A percentile compares a stretch with the other conserved stretches of the same genome.
Conservation (phyloP, 2,329 filamentous ascomycete species). For the Aspergillus latus region DNA sequence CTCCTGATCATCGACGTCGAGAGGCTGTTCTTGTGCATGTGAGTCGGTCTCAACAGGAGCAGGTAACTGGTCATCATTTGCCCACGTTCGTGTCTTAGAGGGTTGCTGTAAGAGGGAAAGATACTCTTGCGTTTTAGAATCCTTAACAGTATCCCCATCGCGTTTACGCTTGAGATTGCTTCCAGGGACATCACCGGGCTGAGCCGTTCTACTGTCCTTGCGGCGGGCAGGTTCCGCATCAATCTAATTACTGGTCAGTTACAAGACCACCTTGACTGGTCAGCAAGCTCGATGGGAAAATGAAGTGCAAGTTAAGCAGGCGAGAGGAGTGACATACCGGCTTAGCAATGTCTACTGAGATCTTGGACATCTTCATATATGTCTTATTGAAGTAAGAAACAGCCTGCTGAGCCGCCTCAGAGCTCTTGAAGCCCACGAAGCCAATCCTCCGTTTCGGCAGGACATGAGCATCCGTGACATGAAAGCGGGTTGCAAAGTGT, state of each 20-base stretch:
- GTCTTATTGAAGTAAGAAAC: conserved; percentile 94
- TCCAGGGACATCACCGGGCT: conserved; percentile 24
- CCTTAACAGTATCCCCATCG: conserved; percentile 59
- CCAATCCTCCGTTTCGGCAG: conserved; percentile 88
- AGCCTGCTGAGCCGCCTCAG: conserved; percentile 75
- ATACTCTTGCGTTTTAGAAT: conserved; percentile 84
- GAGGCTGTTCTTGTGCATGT: conserved; percentile 23
- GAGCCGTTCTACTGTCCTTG: conserved; percentile 26
- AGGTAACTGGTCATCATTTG: conserved; percentile 52
- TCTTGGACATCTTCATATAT: conserved; percentile 94
- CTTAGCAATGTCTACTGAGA: conserved; percentile 82
- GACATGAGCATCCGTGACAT: conserved; percentile 89
- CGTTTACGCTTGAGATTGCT: conserved; percentile 44
- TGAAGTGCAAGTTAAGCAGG: conserved; percentile 11
- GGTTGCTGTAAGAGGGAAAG: conserved; percentile 75
- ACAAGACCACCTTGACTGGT: conserved; percentile 41
- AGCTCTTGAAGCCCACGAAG: conserved; percentile 88
- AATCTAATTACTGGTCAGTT: conserved; percentile 44
- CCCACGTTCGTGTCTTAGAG: conserved; percentile 64
- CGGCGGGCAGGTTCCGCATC: conserved; percentile 34
- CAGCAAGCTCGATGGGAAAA: conserved; percentile 36
- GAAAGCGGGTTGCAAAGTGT: conserved; percentile 76
- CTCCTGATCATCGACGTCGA: conserved; percentile 26
- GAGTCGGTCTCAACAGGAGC: conserved; percentile 25
- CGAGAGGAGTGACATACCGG: conserved; percentile 59